Evolutionary conservation across 2,329 filamentous ascomycete species (phyloP).

Genomic region (Ascochyta fabae): DNA sequence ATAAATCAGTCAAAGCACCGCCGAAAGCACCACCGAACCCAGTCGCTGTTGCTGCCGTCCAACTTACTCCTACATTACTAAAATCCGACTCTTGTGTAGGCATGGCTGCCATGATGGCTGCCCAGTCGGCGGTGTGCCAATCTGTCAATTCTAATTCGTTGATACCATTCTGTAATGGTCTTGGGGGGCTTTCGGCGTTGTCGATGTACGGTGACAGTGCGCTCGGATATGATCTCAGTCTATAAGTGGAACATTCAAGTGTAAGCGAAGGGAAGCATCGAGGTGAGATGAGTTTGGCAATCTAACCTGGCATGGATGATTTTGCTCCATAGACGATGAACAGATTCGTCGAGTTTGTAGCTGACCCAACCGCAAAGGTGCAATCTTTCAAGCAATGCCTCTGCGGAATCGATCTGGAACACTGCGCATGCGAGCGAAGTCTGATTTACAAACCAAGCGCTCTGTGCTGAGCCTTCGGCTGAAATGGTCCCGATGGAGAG

Average conservation of each 20-base stretch:
- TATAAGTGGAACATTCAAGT: slow-evolving; percentile 33
- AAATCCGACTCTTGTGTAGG: neutral
- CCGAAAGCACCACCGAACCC: slow-evolving; percentile 8
- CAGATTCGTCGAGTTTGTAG: slow-evolving; percentile 45
- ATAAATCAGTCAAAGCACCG: slow-evolving; percentile 2
- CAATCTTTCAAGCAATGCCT: slow-evolving; percentile 37
- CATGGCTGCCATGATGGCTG: slow-evolving; percentile 12
- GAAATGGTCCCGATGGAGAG: slow-evolving; percentile 46
- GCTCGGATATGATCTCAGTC: slow-evolving; percentile 38
- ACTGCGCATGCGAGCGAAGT: slow-evolving; percentile 41
- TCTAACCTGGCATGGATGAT: slow-evolving; percentile 47
- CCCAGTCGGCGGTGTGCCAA: slow-evolving; percentile 45
- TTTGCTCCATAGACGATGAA: slow-evolving; percentile 37
- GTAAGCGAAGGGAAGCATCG: slow-evolving; percentile 42
- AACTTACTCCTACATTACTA: slow-evolving; percentile 11
- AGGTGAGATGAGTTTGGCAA: slow-evolving; percentile 29
- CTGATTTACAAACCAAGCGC: slow-evolving; percentile 44
- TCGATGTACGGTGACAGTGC: slow-evolving; percentile 20
- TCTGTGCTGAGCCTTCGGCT: slow-evolving; percentile 39
- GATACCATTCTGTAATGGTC: slow-evolving; percentile 41
- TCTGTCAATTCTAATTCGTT: slow-evolving; percentile 36
- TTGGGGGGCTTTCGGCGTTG: slow-evolving; percentile 29
- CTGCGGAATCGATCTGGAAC: slow-evolving; percentile 37
- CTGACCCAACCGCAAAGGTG: slow-evolving; percentile 47
- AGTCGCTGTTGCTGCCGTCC: slow-evolving; percentile 7